Base-by-base conservation (phyloP, 352 stramenopile genomes). In the Plasmopara halstedii region DNA sequence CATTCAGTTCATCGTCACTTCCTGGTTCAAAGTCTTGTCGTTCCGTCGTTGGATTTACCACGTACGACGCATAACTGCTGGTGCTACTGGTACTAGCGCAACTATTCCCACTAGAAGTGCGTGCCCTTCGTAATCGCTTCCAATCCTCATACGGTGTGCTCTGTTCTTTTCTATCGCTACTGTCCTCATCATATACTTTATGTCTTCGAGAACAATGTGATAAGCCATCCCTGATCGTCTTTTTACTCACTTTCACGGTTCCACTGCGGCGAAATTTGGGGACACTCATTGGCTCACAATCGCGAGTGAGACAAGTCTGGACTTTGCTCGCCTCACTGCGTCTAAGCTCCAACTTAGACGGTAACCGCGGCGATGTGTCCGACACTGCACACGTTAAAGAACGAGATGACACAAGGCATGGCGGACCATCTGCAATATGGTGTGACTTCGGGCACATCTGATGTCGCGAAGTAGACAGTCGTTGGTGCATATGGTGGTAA, bases 61-160 rank as follows among this genome's bases (percentile, higher is more conserved):
- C 58, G 42, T 71, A 72, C 8, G 71, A 71, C 35, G 69, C 70
- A 35, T 70, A 73, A 35, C 67, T 70, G 43, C 56, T 83, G 20
- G 57, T 68, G 46, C 62, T 76, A 46, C 67, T 78, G 13, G 73
- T 88, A 46, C 69, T 85, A 15, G 61, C 58, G 33, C 59, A 70
- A 52, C 76, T 88, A 50, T 88, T 85, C 32, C 70, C 73, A 59
- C 71, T 85, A 2, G 75, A 64, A 5, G 73, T 85, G 26, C 76
- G 73, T 7, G 71, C 50, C 11, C 76, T 44, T 17, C 73, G 58
- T 27, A 82, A 50, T 35, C 59, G 53, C 41, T 60, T 53, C 59
- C 62, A 67, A 19, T 64, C 53, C 20, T 71, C 64, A 33, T 70
- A 66, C 9, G 61, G 57, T 31, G 56, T 66, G 23, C 35, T 42